Base-by-base conservation (phyloP, 768 basidiomycete genomes). In the Obba rivulosa region DNA sequence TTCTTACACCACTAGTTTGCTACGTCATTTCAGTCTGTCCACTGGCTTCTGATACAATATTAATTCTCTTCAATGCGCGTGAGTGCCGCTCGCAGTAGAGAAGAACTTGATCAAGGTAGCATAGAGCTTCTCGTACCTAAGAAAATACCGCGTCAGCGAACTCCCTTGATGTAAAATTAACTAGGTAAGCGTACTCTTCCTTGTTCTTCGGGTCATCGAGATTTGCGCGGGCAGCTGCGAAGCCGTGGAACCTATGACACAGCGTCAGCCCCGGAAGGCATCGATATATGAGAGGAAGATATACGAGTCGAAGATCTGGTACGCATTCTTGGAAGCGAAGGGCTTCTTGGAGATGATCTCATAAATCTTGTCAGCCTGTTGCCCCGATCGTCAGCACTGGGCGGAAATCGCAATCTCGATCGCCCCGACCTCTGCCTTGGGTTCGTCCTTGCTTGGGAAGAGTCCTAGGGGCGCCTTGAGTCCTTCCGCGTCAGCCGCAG, bases 141-240 rank as follows among this genome's bases (percentile, higher is more conserved):
- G 20, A 41, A 31, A 0, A 34, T 24, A 7, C 38, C 24, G 46
- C 25, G 46, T 31, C 43, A 44, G 24, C 52, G 17, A 17, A 17
- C 8, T 21, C 7, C 16, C n/a, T 39, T 17, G 4, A 25, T 23
- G 36, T 13, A 13, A 16, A n/a, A n/a, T n/a, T n/a, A 44, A 23
- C 24, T 9, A 24, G 16, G 16, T 16, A 7, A 35, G 47, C 67
- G 49, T 64, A 82, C 73, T 78, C 75, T 59, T 75, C 76, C 60
- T 74, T 73, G 62, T 81, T 83, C 49, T 81, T 78, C 18, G 68
- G 61, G 44, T 82, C 68, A 22, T 72, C 68, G 45, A 83, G 66
- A 59, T 84, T 67, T 2, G 72, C 81, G 41, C 81, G 70, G 3
- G 83, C 82, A 17, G 80, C 83, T 4, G 81, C 79, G 69, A 75